Conservation (phyloP, 192 early-diverging fungal genomes). For the Backusella luteola region DNA sequence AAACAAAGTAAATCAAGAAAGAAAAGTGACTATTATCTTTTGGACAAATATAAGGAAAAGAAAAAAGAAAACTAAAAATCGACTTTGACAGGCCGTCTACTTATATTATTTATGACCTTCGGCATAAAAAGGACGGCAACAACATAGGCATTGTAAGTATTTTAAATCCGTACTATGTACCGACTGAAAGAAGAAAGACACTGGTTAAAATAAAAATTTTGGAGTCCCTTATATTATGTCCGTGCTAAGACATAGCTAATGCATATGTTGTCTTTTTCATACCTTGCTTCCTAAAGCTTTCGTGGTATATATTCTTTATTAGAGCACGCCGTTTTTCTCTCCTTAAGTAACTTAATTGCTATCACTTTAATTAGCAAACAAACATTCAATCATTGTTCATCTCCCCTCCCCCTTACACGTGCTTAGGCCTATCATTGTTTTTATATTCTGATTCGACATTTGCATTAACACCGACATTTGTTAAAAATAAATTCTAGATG, state of each 20-base stretch:
- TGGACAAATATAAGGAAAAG: neutral
- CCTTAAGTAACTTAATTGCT: slow-evolving; percentile 7
- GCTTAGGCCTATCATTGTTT: neutral
- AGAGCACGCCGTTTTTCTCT: neutral
- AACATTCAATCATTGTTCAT: neutral
- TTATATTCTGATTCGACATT: neutral
- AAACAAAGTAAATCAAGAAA: neutral
- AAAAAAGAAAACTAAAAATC: neutral
- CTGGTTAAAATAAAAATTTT: neutral
- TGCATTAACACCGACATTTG: neutral
- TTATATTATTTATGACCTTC: neutral
- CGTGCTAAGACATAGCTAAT: neutral
- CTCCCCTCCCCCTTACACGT: neutral
- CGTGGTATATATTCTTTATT: neutral
- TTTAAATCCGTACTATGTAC: neutral
- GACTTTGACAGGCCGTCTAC: neutral
- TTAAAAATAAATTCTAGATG: neutral
- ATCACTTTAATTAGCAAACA: slow-evolving; percentile 6
- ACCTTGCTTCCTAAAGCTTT: neutral
- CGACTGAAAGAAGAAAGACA: neutral
- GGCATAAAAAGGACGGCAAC: neutral
- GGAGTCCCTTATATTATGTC: neutral
- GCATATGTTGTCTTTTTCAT: neutral
- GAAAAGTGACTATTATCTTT: neutral
- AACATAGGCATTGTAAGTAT: neutral